Base-by-base conservation (phyloP, 148 eudicot species). In the Rhododendron griersonianum region DNA sequence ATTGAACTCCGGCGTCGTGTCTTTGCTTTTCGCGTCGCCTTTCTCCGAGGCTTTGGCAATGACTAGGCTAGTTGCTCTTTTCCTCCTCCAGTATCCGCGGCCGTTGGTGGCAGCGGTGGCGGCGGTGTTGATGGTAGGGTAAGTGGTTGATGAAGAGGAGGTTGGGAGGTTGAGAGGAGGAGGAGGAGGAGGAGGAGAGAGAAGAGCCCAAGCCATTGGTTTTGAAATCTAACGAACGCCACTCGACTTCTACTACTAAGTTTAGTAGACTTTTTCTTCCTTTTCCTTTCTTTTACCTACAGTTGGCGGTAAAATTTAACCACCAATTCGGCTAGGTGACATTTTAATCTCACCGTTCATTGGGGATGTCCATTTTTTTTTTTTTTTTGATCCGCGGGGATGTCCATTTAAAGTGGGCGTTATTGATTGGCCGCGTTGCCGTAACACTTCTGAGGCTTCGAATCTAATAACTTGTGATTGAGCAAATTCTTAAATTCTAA, bases 1-100 rank as follows among this genome's bases (percentile, higher is more conserved):
- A 80, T 97, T 97, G 88, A 97, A 97, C 82, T 91, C 91, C 41
- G 93, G 91, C 84, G 93, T 28, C 86, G 93, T n/a, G 0, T 88
- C 90, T 48, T 89, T 87, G 14, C 67, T 88, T 2, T 79, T 84
- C 30, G 80, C 87, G 44, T 35, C 87, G 86, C 87, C 91, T 47
- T 91, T 91, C n/a, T 89, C 83, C 19, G 92, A 87, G 86, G 94
- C 91, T 77, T 87, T 91, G 55, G 87, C 85, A 57, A 88, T 85
- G 33, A 88, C 82, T 8, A 88, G 53, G 41, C 39, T 86, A 3
- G 88, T 75, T 4, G 85, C 3, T 67, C 86, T 85, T 53, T 84
- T 85, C 50, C 84, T 82, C 35, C 50, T 14, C 10, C 30, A 3
- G 30, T 8, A 35, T 47, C 44, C 53, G 76, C 37, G 5, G 45